Base-by-base conservation (phyloP, 202 grass and related monocot species). In the Saccharum hybrid region DNA sequence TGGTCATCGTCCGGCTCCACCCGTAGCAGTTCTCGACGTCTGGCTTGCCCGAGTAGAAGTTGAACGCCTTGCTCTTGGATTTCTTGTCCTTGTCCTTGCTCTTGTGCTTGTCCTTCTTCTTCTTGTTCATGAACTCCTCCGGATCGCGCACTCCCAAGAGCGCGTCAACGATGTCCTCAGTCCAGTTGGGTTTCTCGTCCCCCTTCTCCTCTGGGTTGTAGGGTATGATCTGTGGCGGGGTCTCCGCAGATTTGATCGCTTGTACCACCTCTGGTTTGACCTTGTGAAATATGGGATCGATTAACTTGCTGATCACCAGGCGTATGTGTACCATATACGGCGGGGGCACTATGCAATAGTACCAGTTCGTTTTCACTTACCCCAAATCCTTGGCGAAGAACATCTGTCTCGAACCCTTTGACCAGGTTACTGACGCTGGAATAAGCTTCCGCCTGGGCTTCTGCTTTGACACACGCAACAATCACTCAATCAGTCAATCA, bases 1-100 rank as follows among this genome's bases (percentile, higher is more conserved):
- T 81, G 49, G 96, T 96, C 91, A 96, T 89, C 5, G 89, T 83
- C n/a, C 63, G 82, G 89, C 96, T 98, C 96, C 96, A 96, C 3
- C 93, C 96, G 41, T 89, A 88, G 78, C 85, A 85, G 88, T 94
- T 98, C 86, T 96, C 11, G 61, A 96, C 89, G 65, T 98, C 89
- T 0, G 92, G 89, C 68, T 94, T 80, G 43, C 85, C 45, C 14
- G 87, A 85, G 89, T 84, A 93, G 78, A 98, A 90, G 87, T 96
- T 98, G 71, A 96, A 98, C 2, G 91, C 13, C 75, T 75, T 90
- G 75, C 26, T 87, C 79, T 82, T 91, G 72, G 78, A 71, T 49
- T 93, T 89, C 19, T 81, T 78, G 15, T 63, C 79, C 81, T 89
- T 85, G 5, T 12, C 22, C 78, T 82, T 87, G 64, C 79, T 37